Conservation (phyloP, 2,329 filamentous ascomycete species). For the Lanzia echinophila region DNA sequence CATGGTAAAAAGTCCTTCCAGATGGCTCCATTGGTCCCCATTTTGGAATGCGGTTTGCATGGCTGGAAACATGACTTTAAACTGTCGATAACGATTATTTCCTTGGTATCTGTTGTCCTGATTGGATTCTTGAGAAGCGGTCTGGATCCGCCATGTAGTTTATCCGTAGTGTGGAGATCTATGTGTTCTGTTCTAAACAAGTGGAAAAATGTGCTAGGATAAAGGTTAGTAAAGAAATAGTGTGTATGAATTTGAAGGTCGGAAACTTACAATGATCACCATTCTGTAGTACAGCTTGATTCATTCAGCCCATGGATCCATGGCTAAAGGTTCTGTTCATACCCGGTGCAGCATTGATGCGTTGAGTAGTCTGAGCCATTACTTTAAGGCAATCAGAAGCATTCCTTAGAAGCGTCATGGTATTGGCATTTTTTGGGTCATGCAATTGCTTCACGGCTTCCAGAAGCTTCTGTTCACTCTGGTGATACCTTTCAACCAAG, state of each 20-base stretch:
- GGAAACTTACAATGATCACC: constrained; percentile 18
- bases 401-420: constrained; percentile 21
- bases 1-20: neutral
- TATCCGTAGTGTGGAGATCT: neutral
- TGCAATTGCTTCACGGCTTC: constrained; percentile 24
- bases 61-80: constrained; percentile 10
- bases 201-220: neutral
- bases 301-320: constrained; percentile 23
- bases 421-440: constrained; percentile 23
- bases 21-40: neutral
- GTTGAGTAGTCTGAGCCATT: constrained; percentile 26
- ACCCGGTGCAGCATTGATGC: constrained; percentile 19
- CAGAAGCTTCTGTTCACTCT: constrained; percentile 23
- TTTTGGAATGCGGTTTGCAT: constrained; percentile 1
- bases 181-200: neutral
- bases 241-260: neutral
- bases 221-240: neutral
- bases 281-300: neutral
- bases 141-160: constrained; percentile 3
- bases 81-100: constrained; percentile 1
- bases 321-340: constrained; percentile 16
- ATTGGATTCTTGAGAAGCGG: neutral
- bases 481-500: constrained; percentile 24
- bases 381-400: constrained; percentile 25
- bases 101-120: neutral